Base-by-base conservation (phyloP, 1,284 basidiomycete genomes). In the Phellinidium pouzarii region DNA sequence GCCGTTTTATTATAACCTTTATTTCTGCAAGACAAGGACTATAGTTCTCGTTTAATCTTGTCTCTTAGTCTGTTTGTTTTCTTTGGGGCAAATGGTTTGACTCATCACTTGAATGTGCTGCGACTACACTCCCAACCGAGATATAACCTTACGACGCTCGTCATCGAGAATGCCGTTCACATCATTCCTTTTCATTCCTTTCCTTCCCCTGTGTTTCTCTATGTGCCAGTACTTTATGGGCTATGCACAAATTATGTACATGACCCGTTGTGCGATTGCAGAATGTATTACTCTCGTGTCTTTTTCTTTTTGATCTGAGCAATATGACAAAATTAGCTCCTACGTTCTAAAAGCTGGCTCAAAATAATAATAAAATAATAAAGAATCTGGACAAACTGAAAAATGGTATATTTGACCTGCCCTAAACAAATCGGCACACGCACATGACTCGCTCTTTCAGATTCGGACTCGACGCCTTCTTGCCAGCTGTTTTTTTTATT, bases 201-300 rank as follows among this genome's bases (percentile, higher is more conserved):
- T 23, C 17, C 4, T 19, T 40, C 47, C 47, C 47, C 40, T 29
- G 38, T 42, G 38, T 42, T 22, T 40, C 22, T 50, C 19, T 50
- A 50, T 43, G 48, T 50, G 37, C 42, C 42, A 43, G 42, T 43
- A 40, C 17, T 7, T 40, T 48, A 50, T 50, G 48, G 40, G 48
- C 48, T 42, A 42, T 50, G 48, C 48, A 42, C 38, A 25, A 41
- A 34, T 17, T 45, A 50, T 50, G 48, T 50, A 50, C 40, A 50
- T 50, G 48, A 29, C 26, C 17, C 48, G 14, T 31, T 26, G 19
- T 42, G 42, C 42, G 17, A 43, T 22, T 43, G 42, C 42, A 43
- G 42, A 43, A 25, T 43, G 42, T 43, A 43, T 43, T 20, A 43
- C 11, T 43, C 42, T 23, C 42, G 19, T 19, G 3, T 19, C 38